Base-by-base conservation (phyloP, 169 alveolate genomes). In the Theileria parva region DNA sequence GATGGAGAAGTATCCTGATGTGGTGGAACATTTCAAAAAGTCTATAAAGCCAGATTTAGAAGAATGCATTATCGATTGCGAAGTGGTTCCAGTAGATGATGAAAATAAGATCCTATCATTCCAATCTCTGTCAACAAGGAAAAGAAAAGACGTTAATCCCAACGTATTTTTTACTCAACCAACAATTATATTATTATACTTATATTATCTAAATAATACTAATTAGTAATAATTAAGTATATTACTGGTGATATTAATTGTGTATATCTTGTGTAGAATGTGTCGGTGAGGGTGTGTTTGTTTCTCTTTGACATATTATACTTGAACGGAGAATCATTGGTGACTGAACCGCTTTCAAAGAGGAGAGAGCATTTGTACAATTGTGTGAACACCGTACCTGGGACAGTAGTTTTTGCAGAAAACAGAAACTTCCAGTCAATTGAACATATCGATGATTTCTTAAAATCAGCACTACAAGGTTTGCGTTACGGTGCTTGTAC, bases 71-170 rank as follows among this genome's bases (percentile, higher is more conserved):
- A 78, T 97, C 34, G 99, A 98, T 85, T 93, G 97, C 74, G 99
- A 98, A 91, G 98, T 97, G 51, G 99, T 97, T 11, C 99, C 99
- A n/a, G 94, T 85, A 71, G 99, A 97, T 85, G 86, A 81, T 28
- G 95, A 86, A 60, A 94, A 92, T 50, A 92, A 94, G 85, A 96
- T 98, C n/a, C 71, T 95, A 63, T 98, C 99, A n/a, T 98, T 98
- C 81, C 97, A 97, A 86, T 91, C 88, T 23, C 81, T 98, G 68
- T 93, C 98, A 34, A 95, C 98, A 12, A 88, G 99, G 75, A 94
- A 96, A 80, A 93, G 99, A 61, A 97, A 97, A 89, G 95, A 95
- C 79, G 99, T 97, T 13, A 92, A 88, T 57, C 86, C 89, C 51
- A 92, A 89, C 51, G 77, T 69, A 69, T 25, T 25, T 32, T 69